Evolutionary conservation across 1,284 basidiomycete genomes (phyloP).

Genomic region (Limonomyces culmigenus): DNA sequence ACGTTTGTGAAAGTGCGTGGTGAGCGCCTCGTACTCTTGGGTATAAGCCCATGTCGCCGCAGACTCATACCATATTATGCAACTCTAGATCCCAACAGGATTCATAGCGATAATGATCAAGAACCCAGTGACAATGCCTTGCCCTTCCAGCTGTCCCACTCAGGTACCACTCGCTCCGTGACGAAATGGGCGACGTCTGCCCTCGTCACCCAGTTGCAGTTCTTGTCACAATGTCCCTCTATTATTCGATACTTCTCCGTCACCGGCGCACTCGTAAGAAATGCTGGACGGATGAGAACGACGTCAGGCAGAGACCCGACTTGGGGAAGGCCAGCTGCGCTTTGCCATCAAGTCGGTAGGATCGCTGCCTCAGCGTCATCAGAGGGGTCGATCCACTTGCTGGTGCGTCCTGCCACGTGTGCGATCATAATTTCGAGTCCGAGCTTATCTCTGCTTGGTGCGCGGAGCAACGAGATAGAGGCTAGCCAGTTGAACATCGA

Average conservation of each 20-base stretch:
- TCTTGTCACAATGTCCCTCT: constrained; percentile 18
- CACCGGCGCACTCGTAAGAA: constrained; percentile 41
- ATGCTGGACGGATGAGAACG: constrained; percentile 33
- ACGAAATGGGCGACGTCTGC: constrained; percentile 50
- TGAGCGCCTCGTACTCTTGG: too few species aligned
- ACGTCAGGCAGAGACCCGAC: constrained; percentile 25
- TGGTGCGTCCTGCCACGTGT: constrained; percentile 28
- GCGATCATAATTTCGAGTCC: constrained; percentile 31
- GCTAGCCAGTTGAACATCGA: constrained; percentile 29
- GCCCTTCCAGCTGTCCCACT: constrained; percentile 35
- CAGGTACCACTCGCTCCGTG: constrained; percentile 24
- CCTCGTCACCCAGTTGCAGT: constrained; percentile 35
- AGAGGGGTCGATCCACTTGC: too few species aligned
- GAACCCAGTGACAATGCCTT: constrained; percentile 23
- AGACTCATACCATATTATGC: too few species aligned
- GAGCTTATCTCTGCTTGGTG: constrained; percentile 43
- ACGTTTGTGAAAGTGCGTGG: too few species aligned
- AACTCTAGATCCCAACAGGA: too few species aligned
- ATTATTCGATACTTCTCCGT: constrained; percentile 24
- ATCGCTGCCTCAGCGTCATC: too few species aligned
- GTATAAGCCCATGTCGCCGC: too few species aligned
- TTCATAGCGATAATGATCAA: too few species aligned
- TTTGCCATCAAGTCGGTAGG: constrained; percentile 20
- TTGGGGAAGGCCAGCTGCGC: constrained; percentile 18
- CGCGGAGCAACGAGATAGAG: constrained; percentile 25